Conservation (phyloP, 164 flowering plant genomes). For the Cinnamomum micranthum region DNA sequence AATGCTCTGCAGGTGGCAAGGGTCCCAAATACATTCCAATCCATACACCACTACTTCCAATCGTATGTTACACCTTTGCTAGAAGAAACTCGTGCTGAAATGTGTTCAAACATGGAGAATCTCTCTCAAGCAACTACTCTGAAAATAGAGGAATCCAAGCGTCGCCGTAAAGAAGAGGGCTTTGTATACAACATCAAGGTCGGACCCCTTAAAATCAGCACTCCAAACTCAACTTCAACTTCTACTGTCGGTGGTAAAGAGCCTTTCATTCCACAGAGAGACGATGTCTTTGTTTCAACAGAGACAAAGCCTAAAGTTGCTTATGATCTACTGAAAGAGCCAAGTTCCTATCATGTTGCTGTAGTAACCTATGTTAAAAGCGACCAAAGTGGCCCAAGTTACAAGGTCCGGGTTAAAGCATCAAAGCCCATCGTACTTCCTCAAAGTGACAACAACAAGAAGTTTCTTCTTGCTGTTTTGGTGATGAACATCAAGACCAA, state of each 20-base stretch:
- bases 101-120: conserved; percentile 44
- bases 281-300: conserved; percentile 52
- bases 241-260: conserved; percentile 19
- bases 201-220: background rate
- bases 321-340: conserved; percentile 25
- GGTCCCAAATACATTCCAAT: conserved; percentile 48
- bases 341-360: background rate
- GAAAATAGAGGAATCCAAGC: conserved; percentile 29
- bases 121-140: conserved; percentile 43
- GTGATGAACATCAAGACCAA: conserved; percentile 44
- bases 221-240: background rate
- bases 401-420: conserved; percentile 18
- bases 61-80: conserved; percentile 45
- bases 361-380: conserved; percentile 7
- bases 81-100: conserved; percentile 53
- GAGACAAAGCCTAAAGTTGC: conserved; percentile 40
- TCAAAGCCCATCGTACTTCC: conserved; percentile 24
- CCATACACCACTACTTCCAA: conserved; percentile 39
- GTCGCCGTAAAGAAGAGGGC: background rate
- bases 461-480: conserved; percentile 38
- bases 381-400: background rate
- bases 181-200: background rate
- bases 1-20: conserved; percentile 35
- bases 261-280: conserved; percentile 46
- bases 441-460: conserved; percentile 7